These are phyloP conservation scores for Leccinum olivaceoglutinosum DNA, from an alignment of 1,284 basidiomycete genomes.

Conservation along the genomic window DNA sequence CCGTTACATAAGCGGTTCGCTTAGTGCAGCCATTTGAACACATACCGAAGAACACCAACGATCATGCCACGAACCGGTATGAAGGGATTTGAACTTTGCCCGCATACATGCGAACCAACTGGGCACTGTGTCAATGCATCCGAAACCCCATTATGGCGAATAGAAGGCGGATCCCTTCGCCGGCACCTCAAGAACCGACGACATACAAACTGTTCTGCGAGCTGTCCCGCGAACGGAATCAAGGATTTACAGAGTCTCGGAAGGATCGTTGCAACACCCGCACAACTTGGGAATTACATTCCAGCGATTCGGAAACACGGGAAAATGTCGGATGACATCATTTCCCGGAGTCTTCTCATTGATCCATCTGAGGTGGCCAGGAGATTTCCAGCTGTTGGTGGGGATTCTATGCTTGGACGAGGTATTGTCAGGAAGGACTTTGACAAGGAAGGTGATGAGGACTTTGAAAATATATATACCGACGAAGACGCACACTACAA, in stretches of 20 bases:
- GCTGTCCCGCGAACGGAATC: not conserved
- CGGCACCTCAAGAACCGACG: not conserved
- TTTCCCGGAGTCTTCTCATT: not conserved
- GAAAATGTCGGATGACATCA: not conserved
- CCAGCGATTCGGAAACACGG: not conserved
- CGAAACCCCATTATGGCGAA: not conserved
- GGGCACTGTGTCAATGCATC: not conserved
- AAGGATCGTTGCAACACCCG: not conserved
- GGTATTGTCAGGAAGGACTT: too few species aligned
- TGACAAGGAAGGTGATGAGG: too few species aligned
- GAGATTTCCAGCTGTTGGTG: not conserved
- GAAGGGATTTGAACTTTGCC: not conserved
- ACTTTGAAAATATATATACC: too few species aligned
- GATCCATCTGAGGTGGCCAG: not conserved
- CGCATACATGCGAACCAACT: not conserved
- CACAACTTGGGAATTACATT: not conserved
- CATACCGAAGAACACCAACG: too few species aligned
- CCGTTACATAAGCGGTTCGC: too few species aligned
- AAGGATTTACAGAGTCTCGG: not conserved
- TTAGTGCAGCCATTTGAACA: too few species aligned
- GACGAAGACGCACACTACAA: too few species aligned
- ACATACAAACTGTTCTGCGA: not conserved
- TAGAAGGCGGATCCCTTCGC: not conserved
- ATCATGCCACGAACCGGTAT: not conserved
- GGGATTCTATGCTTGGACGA: too few species aligned